These are phyloP conservation scores for Thamnidium elegans DNA, from an alignment of 192 early-diverging fungal genomes.

Conservation along the genomic window DNA sequence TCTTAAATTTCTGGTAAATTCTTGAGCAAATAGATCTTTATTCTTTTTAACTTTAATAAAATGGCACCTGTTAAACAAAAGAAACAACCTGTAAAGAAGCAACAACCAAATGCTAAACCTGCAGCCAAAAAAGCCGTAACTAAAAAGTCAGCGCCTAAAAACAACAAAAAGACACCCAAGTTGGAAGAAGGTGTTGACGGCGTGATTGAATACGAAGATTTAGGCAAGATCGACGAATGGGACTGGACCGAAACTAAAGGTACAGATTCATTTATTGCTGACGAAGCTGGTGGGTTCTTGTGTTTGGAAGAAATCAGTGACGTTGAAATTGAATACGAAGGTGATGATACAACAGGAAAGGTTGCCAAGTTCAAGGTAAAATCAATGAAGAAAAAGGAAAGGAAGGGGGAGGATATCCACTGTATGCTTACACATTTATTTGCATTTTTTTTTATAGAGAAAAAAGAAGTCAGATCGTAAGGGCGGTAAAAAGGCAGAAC, in stretches of 20 bases:
- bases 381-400: constrained; percentile 11
- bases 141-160: not conserved
- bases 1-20: too few relatives aligned
- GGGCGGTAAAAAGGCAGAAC: constrained; percentile 40
- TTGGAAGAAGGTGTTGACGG: not conserved
- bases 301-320: constrained; percentile 86
- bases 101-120: not conserved
- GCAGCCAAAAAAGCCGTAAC: not conserved
- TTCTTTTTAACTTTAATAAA: not conserved
- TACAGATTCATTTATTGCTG: constrained; percentile 50
- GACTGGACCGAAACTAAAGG: constrained; percentile 58
- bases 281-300: constrained; percentile 79
- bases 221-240: constrained; percentile 44
- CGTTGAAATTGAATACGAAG: constrained; percentile 75
- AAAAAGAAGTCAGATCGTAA: constrained; percentile 23
- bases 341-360: constrained; percentile 57
- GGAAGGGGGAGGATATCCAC: too few relatives aligned
- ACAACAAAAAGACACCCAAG: constrained; percentile 2
- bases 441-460: constrained; percentile 15
- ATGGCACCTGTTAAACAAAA: constrained; percentile 1
- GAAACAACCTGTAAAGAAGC: not conserved
- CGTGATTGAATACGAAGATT: constrained; percentile 26
- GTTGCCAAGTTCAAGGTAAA: constrained; percentile 72
- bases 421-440: constrained; percentile 16
- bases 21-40: too few relatives aligned